A percentile compares a stretch with the other conserved stretches of the same genome.
phyloP scores from a whole-genome alignment of 495 filamentous ascomycete species.

The Hypoxylon perforatum region DNA sequence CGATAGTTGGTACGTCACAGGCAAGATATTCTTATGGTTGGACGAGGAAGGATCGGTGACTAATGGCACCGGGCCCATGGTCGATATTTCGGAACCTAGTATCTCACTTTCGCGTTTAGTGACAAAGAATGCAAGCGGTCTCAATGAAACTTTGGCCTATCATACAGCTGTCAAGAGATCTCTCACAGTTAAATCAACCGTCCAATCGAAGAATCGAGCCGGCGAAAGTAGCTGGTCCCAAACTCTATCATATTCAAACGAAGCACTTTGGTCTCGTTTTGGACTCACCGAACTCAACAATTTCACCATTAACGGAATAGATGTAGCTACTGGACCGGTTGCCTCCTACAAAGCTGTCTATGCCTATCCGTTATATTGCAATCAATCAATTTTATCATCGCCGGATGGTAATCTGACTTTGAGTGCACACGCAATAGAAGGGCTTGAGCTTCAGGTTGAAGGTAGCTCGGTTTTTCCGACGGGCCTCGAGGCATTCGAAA shows the following conservation, averaged over 20 bases:
- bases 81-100: slow-evolving; percentile 35
- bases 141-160: slow-evolving; percentile 70
- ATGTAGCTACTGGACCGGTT: slow-evolving; percentile 53
- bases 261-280: slow-evolving; percentile 62
- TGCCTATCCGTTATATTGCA: slow-evolving; percentile 70
- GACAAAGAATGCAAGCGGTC: slow-evolving; percentile 59
- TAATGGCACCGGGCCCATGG: slow-evolving; percentile 53
- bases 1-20: slow-evolving; percentile 82
- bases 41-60: slow-evolving; percentile 63
- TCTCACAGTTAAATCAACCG: slow-evolving; percentile 59
- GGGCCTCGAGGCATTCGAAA: slow-evolving; percentile 62
- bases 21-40: slow-evolving; percentile 82
- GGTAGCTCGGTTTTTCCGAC: slow-evolving; percentile 70
- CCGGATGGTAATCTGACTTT: slow-evolving; percentile 67
- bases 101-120: slow-evolving; percentile 52
- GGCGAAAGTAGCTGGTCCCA: slow-evolving; percentile 70
- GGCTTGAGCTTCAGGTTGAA: slow-evolving; percentile 63
- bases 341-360: slow-evolving; percentile 59
- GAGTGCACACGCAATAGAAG: slow-evolving; percentile 65
- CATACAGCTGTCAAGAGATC: slow-evolving; percentile 65
- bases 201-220: slow-evolving; percentile 58
- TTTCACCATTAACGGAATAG: slow-evolving; percentile 68
- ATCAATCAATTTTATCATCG: slow-evolving; percentile 61
- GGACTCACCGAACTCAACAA: slow-evolving; percentile 71
- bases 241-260: slow-evolving; percentile 65